Evolutionary conservation across 2,329 filamentous ascomycete species (phyloP).

Genomic region (Dendrostoma leiphaemia): DNA sequence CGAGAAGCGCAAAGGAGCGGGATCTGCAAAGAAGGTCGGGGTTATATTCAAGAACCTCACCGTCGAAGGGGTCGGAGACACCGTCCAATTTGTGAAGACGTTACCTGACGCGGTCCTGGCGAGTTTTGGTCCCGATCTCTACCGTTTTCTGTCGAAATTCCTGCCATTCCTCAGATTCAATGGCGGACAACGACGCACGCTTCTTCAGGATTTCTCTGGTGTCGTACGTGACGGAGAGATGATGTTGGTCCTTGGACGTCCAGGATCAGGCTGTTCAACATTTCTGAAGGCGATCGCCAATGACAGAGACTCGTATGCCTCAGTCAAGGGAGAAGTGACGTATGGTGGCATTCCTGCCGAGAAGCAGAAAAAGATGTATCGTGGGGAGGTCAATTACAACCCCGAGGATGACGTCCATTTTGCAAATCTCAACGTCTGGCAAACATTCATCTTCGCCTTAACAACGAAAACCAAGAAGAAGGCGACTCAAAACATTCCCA

Average conservation of each 20-base stretch:
- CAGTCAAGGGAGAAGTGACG: constrained; percentile 62
- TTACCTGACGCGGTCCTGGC: constrained; percentile 72
- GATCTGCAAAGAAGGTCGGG: constrained; percentile 73
- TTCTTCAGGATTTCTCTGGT: constrained; percentile 54
- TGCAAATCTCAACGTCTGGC: constrained; percentile 63
- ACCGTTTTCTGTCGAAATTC: constrained; percentile 51
- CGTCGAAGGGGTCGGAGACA: constrained; percentile 68
- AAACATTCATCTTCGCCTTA: constrained; percentile 67
- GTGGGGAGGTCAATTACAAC: constrained; percentile 64
- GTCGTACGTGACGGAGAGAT: constrained; percentile 55
- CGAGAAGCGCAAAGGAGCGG: constrained; percentile 67
- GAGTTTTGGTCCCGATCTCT: constrained; percentile 79
- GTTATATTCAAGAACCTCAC: constrained; percentile 75
- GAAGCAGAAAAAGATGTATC: constrained; percentile 50
- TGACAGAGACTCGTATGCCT: constrained; percentile 61
- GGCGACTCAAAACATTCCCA: constrained; percentile 58
- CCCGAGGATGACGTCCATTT: constrained; percentile 60
- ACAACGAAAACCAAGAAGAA: constrained; percentile 62
- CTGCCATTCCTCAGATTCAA: constrained; percentile 30
- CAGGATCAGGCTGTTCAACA: constrained; percentile 56
- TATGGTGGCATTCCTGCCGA: constrained; percentile 52
- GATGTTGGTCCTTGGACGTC: constrained; percentile 56
- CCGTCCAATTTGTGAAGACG: constrained; percentile 67
- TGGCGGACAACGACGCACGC: constrained; percentile 17
- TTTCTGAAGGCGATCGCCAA: constrained; percentile 66